Evolutionary conservation across 2,329 filamentous ascomycete genomes (phyloP).

Genomic region (Calonectria pauciramosa): DNA sequence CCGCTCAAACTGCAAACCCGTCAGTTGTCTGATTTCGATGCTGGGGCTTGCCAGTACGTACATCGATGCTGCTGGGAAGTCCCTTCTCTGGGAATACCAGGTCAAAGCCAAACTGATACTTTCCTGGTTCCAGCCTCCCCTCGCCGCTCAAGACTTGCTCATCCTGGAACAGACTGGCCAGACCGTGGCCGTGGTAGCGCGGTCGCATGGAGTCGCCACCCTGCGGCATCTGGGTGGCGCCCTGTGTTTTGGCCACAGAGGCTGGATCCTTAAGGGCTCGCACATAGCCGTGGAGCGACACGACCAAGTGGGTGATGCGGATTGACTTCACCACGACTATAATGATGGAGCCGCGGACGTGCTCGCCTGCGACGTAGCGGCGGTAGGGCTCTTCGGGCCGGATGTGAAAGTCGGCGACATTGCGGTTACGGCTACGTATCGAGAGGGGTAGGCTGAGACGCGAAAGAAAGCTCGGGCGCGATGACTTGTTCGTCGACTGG

Average conservation of each 20-base stretch:
- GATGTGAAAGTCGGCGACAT: constrained; percentile 84
- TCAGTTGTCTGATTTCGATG: constrained; percentile 24
- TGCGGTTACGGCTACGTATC: constrained; percentile 68
- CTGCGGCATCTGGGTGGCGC: constrained; percentile 57
- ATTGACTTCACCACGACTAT: constrained; percentile 81
- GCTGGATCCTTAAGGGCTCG: constrained; percentile 81
- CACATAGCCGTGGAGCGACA: constrained; percentile 83
- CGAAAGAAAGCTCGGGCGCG: constrained; percentile 61
- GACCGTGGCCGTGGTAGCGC: constrained; percentile 80
- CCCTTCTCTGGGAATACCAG: constrained; percentile 77
- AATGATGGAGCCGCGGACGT: constrained; percentile 80
- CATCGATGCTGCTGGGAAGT: constrained; percentile 94
- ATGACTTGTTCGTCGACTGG: constrained; percentile 40
- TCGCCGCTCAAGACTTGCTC: constrained; percentile 85
- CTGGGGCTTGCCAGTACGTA: constrained; percentile 61
- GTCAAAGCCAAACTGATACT: constrained; percentile 85
- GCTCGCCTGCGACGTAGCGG: constrained; percentile 81
- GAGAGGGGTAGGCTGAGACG: constrained; percentile 65
- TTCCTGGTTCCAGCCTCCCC: constrained; percentile 79
- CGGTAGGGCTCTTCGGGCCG: constrained; percentile 82
- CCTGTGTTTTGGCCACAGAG: constrained; percentile 66
- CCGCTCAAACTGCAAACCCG: constrained; percentile 82
- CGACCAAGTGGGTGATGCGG: constrained; percentile 83
- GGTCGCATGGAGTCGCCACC: constrained; percentile 55
- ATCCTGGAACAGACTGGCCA: constrained; percentile 86